Evolutionary conservation across 73 alveolate species (phyloP).

Genomic region (Uronychia setigera): DNA sequence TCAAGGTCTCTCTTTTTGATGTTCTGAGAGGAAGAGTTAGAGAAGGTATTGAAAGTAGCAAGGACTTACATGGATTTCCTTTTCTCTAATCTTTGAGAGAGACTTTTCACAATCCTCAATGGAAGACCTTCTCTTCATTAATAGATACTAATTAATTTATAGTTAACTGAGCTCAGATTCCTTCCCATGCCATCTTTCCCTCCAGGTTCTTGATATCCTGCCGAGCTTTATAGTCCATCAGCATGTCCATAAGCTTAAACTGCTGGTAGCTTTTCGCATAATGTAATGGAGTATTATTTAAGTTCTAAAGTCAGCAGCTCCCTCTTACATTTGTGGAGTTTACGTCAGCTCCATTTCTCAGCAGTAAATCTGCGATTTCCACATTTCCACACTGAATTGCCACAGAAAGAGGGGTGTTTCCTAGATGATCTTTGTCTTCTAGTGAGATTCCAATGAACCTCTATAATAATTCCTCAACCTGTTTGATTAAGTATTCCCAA

Average conservation of each 20-base stretch:
- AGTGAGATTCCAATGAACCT: background rate
- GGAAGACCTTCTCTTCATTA: background rate
- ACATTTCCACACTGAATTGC: background rate
- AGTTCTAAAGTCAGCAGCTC: background rate
- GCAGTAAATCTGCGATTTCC: background rate
- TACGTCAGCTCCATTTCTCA: background rate
- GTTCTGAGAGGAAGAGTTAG: background rate
- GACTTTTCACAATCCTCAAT: background rate
- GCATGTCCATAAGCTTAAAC: background rate
- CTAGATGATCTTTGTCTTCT: background rate
- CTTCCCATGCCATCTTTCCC: background rate
- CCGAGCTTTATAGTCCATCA: background rate
- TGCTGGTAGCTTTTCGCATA: background rate
- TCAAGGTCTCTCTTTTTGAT: background rate
- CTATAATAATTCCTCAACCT: background rate
- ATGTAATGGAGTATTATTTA: background rate
- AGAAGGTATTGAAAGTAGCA: too few species aligned
- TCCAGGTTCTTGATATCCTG: background rate
- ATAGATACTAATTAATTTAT: too few species aligned
- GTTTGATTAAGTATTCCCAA: too few species aligned
- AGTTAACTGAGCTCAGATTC: background rate
- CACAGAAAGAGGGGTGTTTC: background rate
- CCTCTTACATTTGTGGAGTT: background rate
- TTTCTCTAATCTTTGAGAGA: background rate
- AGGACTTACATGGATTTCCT: background rate